A percentile compares a stretch with the other conserved stretches of the same genome.
These are phyloP conservation scores for Podospora bellae-mahoneyi DNA, from an alignment of 495 filamentous ascomycete species.

Conservation along the genomic window DNA sequence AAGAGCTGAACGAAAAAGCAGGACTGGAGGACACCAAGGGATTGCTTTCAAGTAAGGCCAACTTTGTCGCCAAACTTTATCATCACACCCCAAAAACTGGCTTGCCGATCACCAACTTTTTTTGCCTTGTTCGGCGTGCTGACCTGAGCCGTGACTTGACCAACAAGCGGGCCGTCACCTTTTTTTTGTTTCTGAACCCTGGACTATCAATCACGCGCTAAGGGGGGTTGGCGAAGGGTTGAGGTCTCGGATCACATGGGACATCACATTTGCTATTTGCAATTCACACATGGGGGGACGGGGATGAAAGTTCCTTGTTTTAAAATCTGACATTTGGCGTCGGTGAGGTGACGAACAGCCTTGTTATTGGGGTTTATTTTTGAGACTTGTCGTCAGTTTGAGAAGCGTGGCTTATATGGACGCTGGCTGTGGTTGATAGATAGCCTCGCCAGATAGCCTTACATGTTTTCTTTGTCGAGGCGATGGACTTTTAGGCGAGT, in stretches of 20 bases:
- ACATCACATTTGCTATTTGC: not conserved
- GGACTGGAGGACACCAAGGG: not conserved
- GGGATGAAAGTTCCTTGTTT: no score
- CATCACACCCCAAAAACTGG: not conserved
- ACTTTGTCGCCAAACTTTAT: not conserved
- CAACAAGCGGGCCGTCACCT: not conserved
- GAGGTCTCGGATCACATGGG: not conserved
- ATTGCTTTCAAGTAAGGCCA: not conserved
- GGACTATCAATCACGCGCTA: not conserved
- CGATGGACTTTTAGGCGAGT: no score
- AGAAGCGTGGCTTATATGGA: no score
- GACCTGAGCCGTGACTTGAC: not conserved
- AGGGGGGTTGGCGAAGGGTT: not conserved
- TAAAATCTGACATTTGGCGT: not conserved
- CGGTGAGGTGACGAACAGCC: not conserved
- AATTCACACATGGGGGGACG: not conserved
- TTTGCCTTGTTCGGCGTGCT: not conserved
- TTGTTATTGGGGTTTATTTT: not conserved
- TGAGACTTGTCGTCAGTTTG: no score
- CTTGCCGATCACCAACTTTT: not conserved
- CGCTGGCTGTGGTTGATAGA: no score
- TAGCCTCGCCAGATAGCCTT: no score
- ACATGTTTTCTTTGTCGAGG: no score
- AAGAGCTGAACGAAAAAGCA: not conserved
- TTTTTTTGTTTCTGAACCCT: not conserved